These are phyloP conservation scores for Populus hybrid DNA, from an alignment of 441 rosid species.

Conservation along the genomic window DNA sequence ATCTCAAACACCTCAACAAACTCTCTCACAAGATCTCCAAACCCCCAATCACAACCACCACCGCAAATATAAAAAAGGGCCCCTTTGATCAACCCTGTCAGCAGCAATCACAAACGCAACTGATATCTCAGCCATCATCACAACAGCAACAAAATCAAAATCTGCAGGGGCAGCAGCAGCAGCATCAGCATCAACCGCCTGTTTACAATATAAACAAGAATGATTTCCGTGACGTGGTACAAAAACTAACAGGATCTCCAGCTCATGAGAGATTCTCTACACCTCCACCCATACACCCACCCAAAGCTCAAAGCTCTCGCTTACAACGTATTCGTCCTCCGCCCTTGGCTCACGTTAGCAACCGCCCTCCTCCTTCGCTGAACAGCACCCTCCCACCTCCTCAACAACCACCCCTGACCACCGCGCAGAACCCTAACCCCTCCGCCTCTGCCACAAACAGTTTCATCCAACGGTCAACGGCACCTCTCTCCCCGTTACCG, in stretches of 20 bases:
- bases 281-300: slow-evolving; percentile 71
- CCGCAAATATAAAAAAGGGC: slow-evolving; percentile 18
- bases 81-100: slow-evolving; percentile 20
- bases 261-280: slow-evolving; percentile 76
- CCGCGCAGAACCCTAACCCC: neutral
- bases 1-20: slow-evolving; percentile 69
- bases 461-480: slow-evolving; percentile 36
- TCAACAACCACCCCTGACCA: slow-evolving; percentile 41
- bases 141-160: slow-evolving; percentile 18
- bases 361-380: slow-evolving; percentile 66
- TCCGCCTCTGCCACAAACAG: slow-evolving; percentile 6
- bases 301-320: slow-evolving; percentile 80
- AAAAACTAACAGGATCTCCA: slow-evolving; percentile 90
- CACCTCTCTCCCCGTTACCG: slow-evolving; percentile 81
- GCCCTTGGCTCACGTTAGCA: slow-evolving; percentile 63
- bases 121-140: neutral
- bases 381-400: slow-evolving; percentile 57
- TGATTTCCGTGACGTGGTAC: slow-evolving; percentile 93
- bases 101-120: neutral
- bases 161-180: slow-evolving; percentile 27
- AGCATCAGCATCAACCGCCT: slow-evolving; percentile 77
- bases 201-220: slow-evolving; percentile 92
- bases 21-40: slow-evolving; percentile 87
- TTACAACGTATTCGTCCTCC: slow-evolving; percentile 95
- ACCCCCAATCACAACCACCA: slow-evolving; percentile 31